These are phyloP conservation scores for Fusarium virguliforme DNA, from an alignment of 2,329 filamentous ascomycete genomes.

Conservation along the genomic window DNA sequence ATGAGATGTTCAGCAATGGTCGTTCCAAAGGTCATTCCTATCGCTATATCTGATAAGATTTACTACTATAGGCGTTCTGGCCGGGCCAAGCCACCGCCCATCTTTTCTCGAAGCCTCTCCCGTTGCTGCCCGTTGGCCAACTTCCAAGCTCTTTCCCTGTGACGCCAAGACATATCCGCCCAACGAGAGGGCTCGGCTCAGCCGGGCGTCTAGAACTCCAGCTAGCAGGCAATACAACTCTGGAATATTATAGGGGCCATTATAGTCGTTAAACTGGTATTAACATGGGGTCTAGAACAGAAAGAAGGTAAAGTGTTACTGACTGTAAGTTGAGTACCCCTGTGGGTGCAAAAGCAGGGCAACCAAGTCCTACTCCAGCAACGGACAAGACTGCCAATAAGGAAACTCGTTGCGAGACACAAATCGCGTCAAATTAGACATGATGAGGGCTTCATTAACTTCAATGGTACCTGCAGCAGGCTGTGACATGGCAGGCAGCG, in stretches of 20 bases:
- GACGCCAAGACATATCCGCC: not conserved
- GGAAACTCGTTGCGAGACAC: not conserved
- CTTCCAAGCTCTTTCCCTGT: not conserved
- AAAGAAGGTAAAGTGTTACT: not conserved
- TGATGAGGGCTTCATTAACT: rapidly evolving
- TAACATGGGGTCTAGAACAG: too few species aligned
- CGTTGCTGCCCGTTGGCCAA: not conserved
- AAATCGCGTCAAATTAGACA: not conserved
- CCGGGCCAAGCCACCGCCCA: too few species aligned
- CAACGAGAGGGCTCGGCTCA: not conserved
- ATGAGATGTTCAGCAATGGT: conserved; percentile 25
- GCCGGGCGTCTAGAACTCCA: not conserved
- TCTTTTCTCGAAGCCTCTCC: too few species aligned
- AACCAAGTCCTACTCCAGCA: not conserved
- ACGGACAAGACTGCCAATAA: not conserved
- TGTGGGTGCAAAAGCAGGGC: not conserved
- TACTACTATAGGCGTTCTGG: too few species aligned
- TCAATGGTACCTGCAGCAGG: not conserved
- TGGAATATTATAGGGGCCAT: not conserved
- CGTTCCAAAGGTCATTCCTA: conserved; percentile 33
- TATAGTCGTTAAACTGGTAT: too few species aligned
- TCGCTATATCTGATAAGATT: conserved; percentile 24
- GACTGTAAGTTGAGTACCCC: not conserved
- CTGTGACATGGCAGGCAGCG: not conserved
- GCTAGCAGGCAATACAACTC: not conserved